Base-by-base conservation (phyloP, 139 green algal genomes). In the Micractinium conductrix region DNA sequence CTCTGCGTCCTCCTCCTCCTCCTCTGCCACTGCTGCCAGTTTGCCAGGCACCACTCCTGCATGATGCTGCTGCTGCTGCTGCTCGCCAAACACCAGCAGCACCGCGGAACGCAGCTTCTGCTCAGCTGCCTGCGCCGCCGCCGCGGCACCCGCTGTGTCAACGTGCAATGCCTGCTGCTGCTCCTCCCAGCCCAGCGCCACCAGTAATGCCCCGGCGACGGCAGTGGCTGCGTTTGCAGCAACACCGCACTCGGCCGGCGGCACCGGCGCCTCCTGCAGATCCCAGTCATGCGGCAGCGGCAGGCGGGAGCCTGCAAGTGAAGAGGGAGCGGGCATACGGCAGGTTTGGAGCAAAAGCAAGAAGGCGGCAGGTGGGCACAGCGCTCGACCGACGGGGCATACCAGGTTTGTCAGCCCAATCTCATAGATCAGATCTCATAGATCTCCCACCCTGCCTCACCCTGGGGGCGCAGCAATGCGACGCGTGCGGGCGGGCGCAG, bases 181-280 rank as follows among this genome's bases (percentile, higher is more conserved):
- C 74, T 38, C 28, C 80, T 91, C 89, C 50, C 80, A 69, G 8
- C 86, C 88, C 60, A 91, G 50, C 0, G 58, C 76, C 48, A 92
- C 71, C 55, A 91, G 63, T 43, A 93, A 71, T 24, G 88, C 89
- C 35, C 78, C 84, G 4, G 60, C 83, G 35, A 87, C 83, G 0
- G 88, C 81, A 4, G 26, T 21, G 5, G 30, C 68, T 0, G 42
- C 37, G 33, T 42, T 35, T 3, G 38, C 42, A 2, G n/a, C 30
- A 21, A 60, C 7, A 4, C 44, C 38, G 2, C 69, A 40, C 35
- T 62, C 69, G 0, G 53, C 28, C n/a, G 68, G 79, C 22, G 62
- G 50, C 71, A 74, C 26, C 10, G 62, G 76, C 22, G 30, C 21
- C 28, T 90, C 81, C 4, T 14, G 21, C 35, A 87, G 53, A 43